A percentile compares a stretch with the other conserved stretches of the same genome.
These are phyloP conservation scores for Nymphaea colorata DNA, from an alignment of 164 flowering plant species.

Conservation along the genomic window DNA sequence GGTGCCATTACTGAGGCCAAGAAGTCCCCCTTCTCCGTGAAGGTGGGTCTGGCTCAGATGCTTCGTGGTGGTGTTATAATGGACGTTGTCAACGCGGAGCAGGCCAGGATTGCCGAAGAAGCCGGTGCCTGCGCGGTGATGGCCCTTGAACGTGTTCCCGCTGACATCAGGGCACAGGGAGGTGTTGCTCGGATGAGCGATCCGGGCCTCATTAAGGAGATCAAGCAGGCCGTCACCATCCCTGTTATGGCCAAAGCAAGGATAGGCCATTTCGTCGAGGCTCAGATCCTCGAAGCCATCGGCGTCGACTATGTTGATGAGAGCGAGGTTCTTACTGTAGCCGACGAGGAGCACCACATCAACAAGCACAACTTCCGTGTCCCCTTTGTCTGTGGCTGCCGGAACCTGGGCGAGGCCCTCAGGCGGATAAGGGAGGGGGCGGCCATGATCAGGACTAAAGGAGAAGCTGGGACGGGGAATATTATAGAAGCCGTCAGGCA, in stretches of 20 bases:
- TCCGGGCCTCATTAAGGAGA: slow-evolving; percentile 27
- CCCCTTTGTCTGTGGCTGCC: slow-evolving; percentile 24
- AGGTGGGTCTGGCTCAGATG: slow-evolving; percentile 29
- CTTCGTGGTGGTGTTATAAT: slow-evolving; percentile 34
- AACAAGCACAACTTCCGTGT: slow-evolving; percentile 25
- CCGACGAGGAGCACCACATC: slow-evolving; percentile 24
- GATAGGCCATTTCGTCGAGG: slow-evolving; percentile 27
- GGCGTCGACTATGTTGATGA: slow-evolving; percentile 25
- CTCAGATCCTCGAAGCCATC: slow-evolving; percentile 21
- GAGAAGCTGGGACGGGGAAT: slow-evolving; percentile 31
- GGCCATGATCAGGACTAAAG: slow-evolving; percentile 26
- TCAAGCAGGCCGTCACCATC: slow-evolving; percentile 22
- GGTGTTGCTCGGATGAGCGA: slow-evolving; percentile 34
- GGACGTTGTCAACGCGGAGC: slow-evolving; percentile 31
- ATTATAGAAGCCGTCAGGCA: slow-evolving; percentile 30
- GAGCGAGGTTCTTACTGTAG: slow-evolving; percentile 22
- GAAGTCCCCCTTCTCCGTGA: slow-evolving; percentile 22
- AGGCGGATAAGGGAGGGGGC: slow-evolving; percentile 22
- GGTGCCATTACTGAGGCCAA: slow-evolving; percentile 23
- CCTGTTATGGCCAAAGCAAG: slow-evolving; percentile 31
- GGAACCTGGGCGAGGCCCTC: slow-evolving; percentile 24
- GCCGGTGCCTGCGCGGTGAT: slow-evolving; percentile 35
- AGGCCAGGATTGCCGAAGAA: slow-evolving; percentile 29
- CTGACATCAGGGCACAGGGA: slow-evolving; percentile 24
- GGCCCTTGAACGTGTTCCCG: slow-evolving; percentile 29